phyloP scores from a whole-genome alignment of 345 rosid genomes.

The Lepidium didymum region DNA sequence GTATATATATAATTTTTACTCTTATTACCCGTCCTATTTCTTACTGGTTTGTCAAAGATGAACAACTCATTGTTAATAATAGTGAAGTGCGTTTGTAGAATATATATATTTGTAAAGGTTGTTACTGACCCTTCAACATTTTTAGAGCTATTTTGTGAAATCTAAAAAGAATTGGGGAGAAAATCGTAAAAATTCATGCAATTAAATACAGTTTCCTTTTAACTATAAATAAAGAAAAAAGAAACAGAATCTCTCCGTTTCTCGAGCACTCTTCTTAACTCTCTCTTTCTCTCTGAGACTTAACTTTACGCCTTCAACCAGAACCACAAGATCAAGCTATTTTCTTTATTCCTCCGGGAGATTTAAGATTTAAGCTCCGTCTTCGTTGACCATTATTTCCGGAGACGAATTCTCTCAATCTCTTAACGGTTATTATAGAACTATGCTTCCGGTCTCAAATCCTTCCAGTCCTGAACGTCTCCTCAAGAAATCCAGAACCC shows the following conservation, averaged over 20 bases:
- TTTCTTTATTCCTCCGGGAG: background rate
- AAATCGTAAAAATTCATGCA: background rate
- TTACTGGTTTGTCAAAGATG: background rate
- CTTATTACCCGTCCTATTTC: too few species aligned
- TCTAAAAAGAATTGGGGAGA: background rate
- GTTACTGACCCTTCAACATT: too few species aligned
- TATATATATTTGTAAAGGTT: too few species aligned
- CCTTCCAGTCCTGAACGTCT: slow-evolving; percentile 40
- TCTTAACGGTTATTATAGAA: background rate
- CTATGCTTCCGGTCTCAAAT: slow-evolving; percentile 49
- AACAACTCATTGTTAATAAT: background rate
- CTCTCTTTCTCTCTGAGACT: slow-evolving; percentile 2
- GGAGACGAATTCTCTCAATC: slow-evolving; percentile 7
- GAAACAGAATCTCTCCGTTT: slow-evolving; percentile 24
- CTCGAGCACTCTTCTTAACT: slow-evolving; percentile 11
- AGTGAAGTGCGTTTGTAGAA: background rate
- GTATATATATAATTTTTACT: too few species aligned
- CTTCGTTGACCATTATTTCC: slow-evolving; percentile 21
- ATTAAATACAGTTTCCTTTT: slow-evolving; percentile 9
- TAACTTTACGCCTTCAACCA: slow-evolving; percentile 18
- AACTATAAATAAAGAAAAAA: background rate
- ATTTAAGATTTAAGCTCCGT: background rate
- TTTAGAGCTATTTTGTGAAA: background rate
- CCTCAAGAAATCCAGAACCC: slow-evolving; percentile 27
- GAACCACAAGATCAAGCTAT: slow-evolving; percentile 14